Evolutionary conservation across 2,329 filamentous ascomycete species (phyloP).

Genomic region (Calonectria pseudoreteaudii): DNA sequence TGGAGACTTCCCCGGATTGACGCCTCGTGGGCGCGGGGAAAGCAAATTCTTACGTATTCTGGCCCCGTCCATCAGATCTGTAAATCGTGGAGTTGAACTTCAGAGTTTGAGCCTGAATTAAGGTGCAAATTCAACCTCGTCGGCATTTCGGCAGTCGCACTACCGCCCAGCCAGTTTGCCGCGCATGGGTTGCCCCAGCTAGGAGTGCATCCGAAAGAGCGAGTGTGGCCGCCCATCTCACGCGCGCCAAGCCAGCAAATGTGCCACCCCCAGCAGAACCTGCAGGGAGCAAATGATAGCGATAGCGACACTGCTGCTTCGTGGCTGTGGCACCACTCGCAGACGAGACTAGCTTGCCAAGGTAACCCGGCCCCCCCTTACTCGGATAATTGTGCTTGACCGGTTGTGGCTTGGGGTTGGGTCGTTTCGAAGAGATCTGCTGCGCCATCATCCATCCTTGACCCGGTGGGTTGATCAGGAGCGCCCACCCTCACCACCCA

Average conservation of each 20-base stretch:
- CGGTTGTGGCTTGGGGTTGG: neutral
- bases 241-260: neutral
- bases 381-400: conserved; percentile 12
- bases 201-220: neutral
- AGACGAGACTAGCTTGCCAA: conserved; percentile 13
- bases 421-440: conserved; percentile 23
- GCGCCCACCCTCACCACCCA: conserved; percentile 16
- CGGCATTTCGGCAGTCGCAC: conserved; percentile 26
- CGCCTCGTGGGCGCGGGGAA: conserved; percentile 38
- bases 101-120: conserved; percentile 20
- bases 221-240: conserved; percentile 7
- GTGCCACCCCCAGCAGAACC: neutral
- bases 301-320: conserved; percentile 24
- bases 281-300: conserved; percentile 18
- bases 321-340: conserved; percentile 33
- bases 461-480: conserved; percentile 22
- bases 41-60: conserved; percentile 42
- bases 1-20: conserved; percentile 43
- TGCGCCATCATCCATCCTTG: conserved; percentile 16
- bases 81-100: conserved; percentile 32
- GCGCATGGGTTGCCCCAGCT: conserved; percentile 24
- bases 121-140: conserved; percentile 14
- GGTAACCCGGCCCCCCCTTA: conserved; percentile 16
- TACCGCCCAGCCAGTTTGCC: conserved; percentile 31
- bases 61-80: conserved; percentile 34